Conservation (phyloP, 2,329 filamentous ascomycete genomes). For the Fusarium agapanthi region DNA sequence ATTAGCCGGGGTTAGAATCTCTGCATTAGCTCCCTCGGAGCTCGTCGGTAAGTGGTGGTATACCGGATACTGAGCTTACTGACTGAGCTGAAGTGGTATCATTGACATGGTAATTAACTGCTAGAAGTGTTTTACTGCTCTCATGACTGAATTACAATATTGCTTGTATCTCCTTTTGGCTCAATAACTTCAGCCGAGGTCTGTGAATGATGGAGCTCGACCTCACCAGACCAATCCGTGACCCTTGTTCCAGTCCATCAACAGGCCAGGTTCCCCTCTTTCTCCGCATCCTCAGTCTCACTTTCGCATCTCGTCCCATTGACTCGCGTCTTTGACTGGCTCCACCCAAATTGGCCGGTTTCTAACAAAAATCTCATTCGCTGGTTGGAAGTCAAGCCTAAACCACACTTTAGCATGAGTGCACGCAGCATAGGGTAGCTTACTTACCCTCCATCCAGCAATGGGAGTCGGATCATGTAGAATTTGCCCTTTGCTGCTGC, state of each 20-base stretch:
- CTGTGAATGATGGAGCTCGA: background rate
- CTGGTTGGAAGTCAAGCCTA: constrained; percentile 30
- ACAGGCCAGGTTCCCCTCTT: background rate
- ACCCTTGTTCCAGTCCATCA: background rate
- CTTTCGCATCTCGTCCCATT: constrained; percentile 42
- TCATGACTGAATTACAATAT: background rate
- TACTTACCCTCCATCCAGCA: constrained; percentile 41
- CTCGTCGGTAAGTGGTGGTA: background rate
- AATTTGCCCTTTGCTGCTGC: constrained; percentile 36
- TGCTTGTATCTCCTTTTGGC: background rate
- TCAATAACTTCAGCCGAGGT: background rate
- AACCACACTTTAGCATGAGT: background rate
- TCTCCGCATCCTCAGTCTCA: constrained; percentile 11
- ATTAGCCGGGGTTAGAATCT: background rate
- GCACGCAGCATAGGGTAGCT: background rate
- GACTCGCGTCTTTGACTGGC: constrained; percentile 29
- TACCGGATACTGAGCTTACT: background rate
- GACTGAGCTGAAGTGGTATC: background rate
- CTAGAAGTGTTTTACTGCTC: background rate
- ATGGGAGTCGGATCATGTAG: constrained; percentile 36
- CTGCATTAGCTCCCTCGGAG: background rate
- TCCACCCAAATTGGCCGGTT: constrained; percentile 40
- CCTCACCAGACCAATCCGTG: constrained; percentile 19
- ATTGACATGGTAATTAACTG: too few species aligned
- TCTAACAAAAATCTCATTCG: constrained; percentile 43